Base-by-base conservation (phyloP, 495 filamentous ascomycete genomes). In the Apiosordaria backusii region DNA sequence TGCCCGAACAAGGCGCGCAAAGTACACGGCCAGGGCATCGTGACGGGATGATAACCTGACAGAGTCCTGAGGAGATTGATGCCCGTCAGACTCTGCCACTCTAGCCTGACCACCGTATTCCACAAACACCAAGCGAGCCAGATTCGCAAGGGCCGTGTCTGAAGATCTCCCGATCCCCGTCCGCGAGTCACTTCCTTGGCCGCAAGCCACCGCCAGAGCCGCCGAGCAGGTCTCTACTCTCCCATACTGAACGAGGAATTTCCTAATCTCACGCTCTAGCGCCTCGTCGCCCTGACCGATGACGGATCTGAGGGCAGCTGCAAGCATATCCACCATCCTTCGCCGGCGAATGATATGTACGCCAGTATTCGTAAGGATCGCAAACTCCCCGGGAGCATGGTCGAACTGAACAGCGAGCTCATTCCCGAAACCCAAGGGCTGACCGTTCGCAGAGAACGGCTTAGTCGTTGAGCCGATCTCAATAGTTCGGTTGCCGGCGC, bases 371-470 rank as follows among this genome's bases (percentile, higher is more conserved):
- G 95, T 97, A 64, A 99, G 80, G 40, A 99, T 88, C 5, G 93
- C 96, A 61, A 97, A 86, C 70, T 98, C 93, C 13, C 89, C 84
- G 4, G 88, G 84, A 0, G 86, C 81, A 25, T 91, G 83, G 71
- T 98, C 96, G 67, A 92, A 97, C 73, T 99, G 95, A 50, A 96
- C 88, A 6, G 96, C 92, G 66, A 97, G 80, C 75, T 99, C 95
- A 70, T 99, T 99, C 19, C 93, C 93, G 71, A 96, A 99, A 0
- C 94, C 94, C 16, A 85, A 75, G 10, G 95, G 91, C 21, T 84
- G 85, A n/a, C 73, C 72, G 0, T 85, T 79, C 16, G 92, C 91
- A 18, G 85, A 83, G 53, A 92, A 92, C 18, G 88, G 84, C 4
- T 82, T 79, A 1, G 90, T 90, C 50, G 90, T 86, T 6, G 93